Evolutionary conservation across 2,329 filamentous ascomycete genomes (phyloP), one percentile per base, ranked within the genome.

Genomic region (Cordyceps pruinosa): DNA sequence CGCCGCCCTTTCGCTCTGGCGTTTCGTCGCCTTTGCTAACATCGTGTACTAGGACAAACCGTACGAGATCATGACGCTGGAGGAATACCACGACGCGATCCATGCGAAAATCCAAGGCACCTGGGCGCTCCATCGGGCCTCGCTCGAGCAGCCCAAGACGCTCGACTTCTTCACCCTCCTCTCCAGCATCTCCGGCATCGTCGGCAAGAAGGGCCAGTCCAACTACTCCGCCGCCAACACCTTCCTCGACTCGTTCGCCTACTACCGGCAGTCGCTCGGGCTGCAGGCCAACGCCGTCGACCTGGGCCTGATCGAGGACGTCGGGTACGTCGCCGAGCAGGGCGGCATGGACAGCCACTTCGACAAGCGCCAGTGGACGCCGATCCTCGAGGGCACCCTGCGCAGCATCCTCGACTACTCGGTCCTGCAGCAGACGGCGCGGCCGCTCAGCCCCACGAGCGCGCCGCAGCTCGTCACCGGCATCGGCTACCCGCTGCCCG

Each of bases 171-270:
- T 75, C 56, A 57, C 66, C 23, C 58, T 68, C 17, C 60, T 65
- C 52, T 66, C 63, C 6, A 75, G 73, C 4, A 61, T 69, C 5
- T 64, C 64, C 0, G 67, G 66, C 23, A 59, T 70, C 5, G 57
- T 71, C 10, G 72, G 69, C 13, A 64, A 66, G 26, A 60, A 64
- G 8, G 65, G 63, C 3, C 73, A 75, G 59, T 64, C 67, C 57
- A 74, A 72, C 59, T 77, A 77, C 59, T 62, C 65, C 5, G 69
- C 72, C 2, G 73, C 66, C n/a, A 75, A 75, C 59, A 65, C 66
- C n/a, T 77, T 69, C 61, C 62, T 73, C 54, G 69, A 73, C 41
- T 64, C 67, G 2, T 67, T 76, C 30, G 69, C 66, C 17, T 65
- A 67, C 12, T 71, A 70, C 46, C 69, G 74, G 12, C 64, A 66